Percentiles rank a stretch among this genome's conserved stretches.
Evolutionary conservation across 2,329 filamentous ascomycete species (phyloP).

Genomic region (Colletotrichum tamarilloi): DNA sequence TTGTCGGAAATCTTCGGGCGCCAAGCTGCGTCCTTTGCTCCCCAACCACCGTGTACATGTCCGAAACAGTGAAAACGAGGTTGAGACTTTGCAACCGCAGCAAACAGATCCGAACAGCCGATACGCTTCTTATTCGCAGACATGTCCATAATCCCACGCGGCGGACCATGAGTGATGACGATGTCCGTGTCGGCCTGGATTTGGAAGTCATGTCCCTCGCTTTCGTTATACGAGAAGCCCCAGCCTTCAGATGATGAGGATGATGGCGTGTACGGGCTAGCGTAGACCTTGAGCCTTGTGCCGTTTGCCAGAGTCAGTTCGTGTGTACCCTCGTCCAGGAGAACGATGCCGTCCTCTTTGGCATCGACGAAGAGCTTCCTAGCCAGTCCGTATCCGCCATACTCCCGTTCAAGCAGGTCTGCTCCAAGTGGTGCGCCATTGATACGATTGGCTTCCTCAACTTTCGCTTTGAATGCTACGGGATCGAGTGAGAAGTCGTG

Average conservation of each 20-base stretch:
- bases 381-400: constrained; percentile 52
- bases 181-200: constrained; percentile 54
- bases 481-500: constrained; percentile 59
- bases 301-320: constrained; percentile 61
- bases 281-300: constrained; percentile 59
- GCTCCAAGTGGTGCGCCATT: background rate
- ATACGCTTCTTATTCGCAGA: constrained; percentile 45
- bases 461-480: background rate
- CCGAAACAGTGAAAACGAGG: constrained; percentile 67
- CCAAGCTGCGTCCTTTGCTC: constrained; percentile 63
- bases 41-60: constrained; percentile 71
- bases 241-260: constrained; percentile 46
- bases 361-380: constrained; percentile 52
- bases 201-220: constrained; percentile 48
- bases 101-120: constrained; percentile 58
- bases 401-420: constrained; percentile 47
- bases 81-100: constrained; percentile 53
- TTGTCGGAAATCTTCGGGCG: constrained; percentile 18
- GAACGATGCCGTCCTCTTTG: constrained; percentile 51
- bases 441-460: background rate
- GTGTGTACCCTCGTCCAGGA: constrained; percentile 63
- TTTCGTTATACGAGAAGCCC: constrained; percentile 55
- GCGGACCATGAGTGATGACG: constrained; percentile 67
- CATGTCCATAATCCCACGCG: constrained; percentile 61
- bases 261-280: constrained; percentile 62